Evolutionary conservation across 495 filamentous ascomycete species (phyloP).

Genomic region (Pyrenula aspistea): DNA sequence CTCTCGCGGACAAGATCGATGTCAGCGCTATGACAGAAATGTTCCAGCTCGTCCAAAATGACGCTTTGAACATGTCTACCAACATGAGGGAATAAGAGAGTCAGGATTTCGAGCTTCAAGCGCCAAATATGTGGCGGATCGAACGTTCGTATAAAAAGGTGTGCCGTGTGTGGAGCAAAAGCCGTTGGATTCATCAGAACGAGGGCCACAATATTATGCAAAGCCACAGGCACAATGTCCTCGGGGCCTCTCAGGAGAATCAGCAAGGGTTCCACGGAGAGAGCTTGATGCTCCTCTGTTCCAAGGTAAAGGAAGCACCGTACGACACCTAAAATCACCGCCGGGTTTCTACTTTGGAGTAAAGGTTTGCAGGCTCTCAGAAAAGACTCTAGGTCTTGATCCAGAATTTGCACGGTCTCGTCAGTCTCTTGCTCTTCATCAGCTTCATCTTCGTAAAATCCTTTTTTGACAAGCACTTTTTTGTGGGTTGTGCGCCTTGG

Average conservation of each 20-base stretch:
- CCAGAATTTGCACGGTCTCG: constrained; percentile 45
- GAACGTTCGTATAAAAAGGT: constrained; percentile 72
- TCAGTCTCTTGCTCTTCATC: constrained; percentile 25
- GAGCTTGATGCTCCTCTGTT: constrained; percentile 55
- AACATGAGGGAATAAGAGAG: constrained; percentile 77
- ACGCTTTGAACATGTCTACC: constrained; percentile 65
- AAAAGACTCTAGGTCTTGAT: constrained; percentile 75
- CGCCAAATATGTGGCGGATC: constrained; percentile 79
- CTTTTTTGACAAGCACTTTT: constrained; percentile 43
- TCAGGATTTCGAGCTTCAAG: constrained; percentile 81
- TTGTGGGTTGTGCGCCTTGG: constrained; percentile 50
- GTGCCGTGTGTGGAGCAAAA: constrained; percentile 74
- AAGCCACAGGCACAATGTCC: constrained; percentile 77
- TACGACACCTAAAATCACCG: constrained; percentile 78
- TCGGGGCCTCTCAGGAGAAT: constrained; percentile 71
- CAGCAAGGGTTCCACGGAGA: constrained; percentile 69
- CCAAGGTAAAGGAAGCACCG: constrained; percentile 77
- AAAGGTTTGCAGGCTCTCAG: constrained; percentile 69
- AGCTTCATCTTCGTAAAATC: constrained; percentile 67
- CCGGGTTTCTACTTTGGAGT: constrained; percentile 85
- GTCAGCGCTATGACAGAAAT: constrained; percentile 71
- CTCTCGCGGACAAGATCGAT: constrained; percentile 72
- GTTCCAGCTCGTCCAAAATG: constrained; percentile 82
- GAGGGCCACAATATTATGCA: constrained; percentile 89
- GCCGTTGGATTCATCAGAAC: constrained; percentile 57